Evolutionary conservation across 225 moss, liverwort and hornwort species (phyloP), one percentile per base, ranked within the genome.

Genomic region (Polytrichum formosum): DNA sequence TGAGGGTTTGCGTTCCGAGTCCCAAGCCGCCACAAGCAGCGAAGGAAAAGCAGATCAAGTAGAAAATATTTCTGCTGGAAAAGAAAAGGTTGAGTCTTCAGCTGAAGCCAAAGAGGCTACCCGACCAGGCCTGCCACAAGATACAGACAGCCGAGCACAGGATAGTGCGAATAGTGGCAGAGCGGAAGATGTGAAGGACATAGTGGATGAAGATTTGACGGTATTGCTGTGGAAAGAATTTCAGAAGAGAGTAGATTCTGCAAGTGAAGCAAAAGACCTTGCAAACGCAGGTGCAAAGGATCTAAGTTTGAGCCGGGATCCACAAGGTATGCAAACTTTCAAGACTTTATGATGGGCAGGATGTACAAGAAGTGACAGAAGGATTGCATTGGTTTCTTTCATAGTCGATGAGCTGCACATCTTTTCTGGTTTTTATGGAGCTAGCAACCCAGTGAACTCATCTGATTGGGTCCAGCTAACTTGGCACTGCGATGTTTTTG

Each of bases 221-320:
- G 21, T 20, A 6, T 58, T 73, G 28, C 30, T 73, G 18, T 73
- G 66, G 65, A 65, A 73, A 66, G 73, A 66, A n/a, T 55, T 73
- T 33, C 66, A 73, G 7, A 66, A 66, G 65, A 64, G 73, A 66
- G n/a, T 66, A 30, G 73, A 66, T 26, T 18, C 27, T 16, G 21
- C 73, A n/a, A 56, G 66, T 58, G 66, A 56, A 73, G 73, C 73
- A 31, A 70, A 61, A 61, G 70, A 70, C 4, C 33, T 37, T 20
- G 70, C 70, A 4, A 31, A n/a, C 54, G 28, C 28, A 18, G 70
- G 31, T n/a, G 33, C 37, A 25, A 70, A 25, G 17, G 23, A 23
- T 18, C 16, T 26, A 16, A 67, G 31, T 53, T 17, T 53, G 53
- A 26, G 29, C 29, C 8, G 26, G 17, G 54, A 65, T 7, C 54